Base-by-base conservation (phyloP, 2,329 filamentous ascomycete genomes). In the Apiospora aurea region DNA sequence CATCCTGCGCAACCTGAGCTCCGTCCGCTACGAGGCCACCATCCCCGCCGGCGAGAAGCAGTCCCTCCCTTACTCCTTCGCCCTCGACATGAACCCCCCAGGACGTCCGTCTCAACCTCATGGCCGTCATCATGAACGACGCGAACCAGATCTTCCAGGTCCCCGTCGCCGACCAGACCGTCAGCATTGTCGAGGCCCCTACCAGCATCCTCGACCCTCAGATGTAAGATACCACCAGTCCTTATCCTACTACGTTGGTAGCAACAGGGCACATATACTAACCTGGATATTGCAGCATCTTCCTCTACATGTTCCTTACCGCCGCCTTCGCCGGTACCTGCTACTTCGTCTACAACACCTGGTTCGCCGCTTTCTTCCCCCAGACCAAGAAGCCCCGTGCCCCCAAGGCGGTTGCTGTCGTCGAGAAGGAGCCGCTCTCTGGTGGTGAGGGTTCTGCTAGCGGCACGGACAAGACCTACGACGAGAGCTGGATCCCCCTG, bases 261-360 rank as follows among this genome's bases (percentile, higher is more conserved):
- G 49, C 72, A 71, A 67, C 10, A 29, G 5, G 7, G 34, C 34
- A 26, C 21, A 21, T 41, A n/a, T 53, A 16, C 61, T 64, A 61
- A 71, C 61, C 64, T 64, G 26, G 6, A 6, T 13, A 16, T 18
- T 21, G 18, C 71, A 98, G 96, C 81, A 94, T 98, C 85, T 99
- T 99, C 91, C 91, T 99, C 75, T 98, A 98, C 87, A 88, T 97
- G 81, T 92, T 98, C 87, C 93, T 99, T 78, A 87, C 92, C 70
- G 91, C 88, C 74, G 89, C 88, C 75, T 97, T 97, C 81, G 90
- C 85, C 75, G 95, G 93, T 74, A 94, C 92, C 70, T 90, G 93
- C 81, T 98, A 96, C 90, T 97, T 97, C 84, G 94, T 98, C 85
- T 99, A 99, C 90, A 96, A 93, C 87, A 97, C 96, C 79, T 98